phyloP scores from a whole-genome alignment of 352 stramenopile species.

The Pythium dissimile region DNA sequence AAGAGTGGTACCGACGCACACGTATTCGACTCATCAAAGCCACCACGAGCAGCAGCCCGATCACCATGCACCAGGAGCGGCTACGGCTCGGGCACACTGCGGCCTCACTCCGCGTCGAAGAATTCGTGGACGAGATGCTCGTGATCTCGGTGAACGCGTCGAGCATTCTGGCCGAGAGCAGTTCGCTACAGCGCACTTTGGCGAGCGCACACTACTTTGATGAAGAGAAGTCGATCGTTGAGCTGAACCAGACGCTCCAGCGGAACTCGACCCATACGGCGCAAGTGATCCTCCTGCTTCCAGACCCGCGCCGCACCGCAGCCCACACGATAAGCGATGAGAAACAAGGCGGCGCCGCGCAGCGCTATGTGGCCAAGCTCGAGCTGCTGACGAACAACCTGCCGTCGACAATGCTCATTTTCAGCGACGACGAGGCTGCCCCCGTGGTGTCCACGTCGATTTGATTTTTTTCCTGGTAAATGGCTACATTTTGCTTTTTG shows the following conservation, averaged over 20 bases:
- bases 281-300: conserved; percentile 43
- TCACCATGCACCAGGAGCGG: conserved; percentile 26
- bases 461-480: too few species aligned
- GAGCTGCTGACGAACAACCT: conserved; percentile 40
- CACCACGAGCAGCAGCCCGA: conserved; percentile 19
- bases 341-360: not conserved
- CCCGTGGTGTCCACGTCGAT: conserved; percentile 43
- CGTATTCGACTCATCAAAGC: conserved; percentile 28
- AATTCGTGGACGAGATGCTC: conserved; percentile 40
- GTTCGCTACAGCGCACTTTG: not conserved
- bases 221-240: conserved; percentile 21
- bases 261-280: conserved; percentile 36
- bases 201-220: conserved; percentile 18
- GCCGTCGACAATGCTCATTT: conserved; percentile 50
- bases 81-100: conserved; percentile 24
- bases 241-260: conserved; percentile 50
- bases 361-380: conserved; percentile 31
- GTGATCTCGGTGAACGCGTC: conserved; percentile 38
- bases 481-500: too few species aligned
- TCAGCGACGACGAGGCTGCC: conserved; percentile 37
- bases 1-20: conserved; percentile 22
- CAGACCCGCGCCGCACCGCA: conserved; percentile 22
- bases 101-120: conserved; percentile 28
- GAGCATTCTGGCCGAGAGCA: conserved; percentile 30
- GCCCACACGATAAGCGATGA: not conserved